phyloP scores from a whole-genome alignment of 306 rosid genomes.

The Vicia faba region DNA sequence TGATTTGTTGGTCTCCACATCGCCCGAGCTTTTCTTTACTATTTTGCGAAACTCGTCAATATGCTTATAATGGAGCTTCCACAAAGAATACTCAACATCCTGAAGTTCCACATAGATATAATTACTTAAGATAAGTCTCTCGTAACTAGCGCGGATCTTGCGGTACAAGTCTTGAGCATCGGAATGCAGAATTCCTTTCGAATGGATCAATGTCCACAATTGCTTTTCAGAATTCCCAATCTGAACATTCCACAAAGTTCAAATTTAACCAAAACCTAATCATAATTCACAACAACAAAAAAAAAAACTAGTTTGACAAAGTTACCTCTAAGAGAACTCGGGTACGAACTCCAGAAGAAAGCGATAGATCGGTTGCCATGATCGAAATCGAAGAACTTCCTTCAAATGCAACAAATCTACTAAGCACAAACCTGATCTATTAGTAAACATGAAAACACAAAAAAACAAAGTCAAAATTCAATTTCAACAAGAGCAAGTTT shows the following conservation, averaged over 20 bases:
- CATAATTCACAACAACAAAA: slow-evolving; percentile 1
- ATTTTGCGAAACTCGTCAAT: slow-evolving; percentile 90
- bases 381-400: slow-evolving; percentile 27
- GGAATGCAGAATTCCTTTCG: slow-evolving; percentile 66
- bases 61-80: slow-evolving; percentile 96
- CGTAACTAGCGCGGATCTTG: slow-evolving; percentile 66
- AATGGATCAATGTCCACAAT: slow-evolving; percentile 68
- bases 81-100: slow-evolving; percentile 88
- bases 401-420: slow-evolving; percentile 35
- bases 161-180: slow-evolving; percentile 68
- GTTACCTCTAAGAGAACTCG: slow-evolving; percentile 62
- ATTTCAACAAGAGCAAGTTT: slow-evolving; percentile 20
- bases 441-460: slow-evolving; percentile 24
- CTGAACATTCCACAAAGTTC: slow-evolving; percentile 49
- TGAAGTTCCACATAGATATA: slow-evolving; percentile 62
- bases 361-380: slow-evolving; percentile 48
- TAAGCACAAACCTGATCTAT: slow-evolving; percentile 35
- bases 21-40: slow-evolving; percentile 60
- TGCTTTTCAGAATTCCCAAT: slow-evolving; percentile 67
- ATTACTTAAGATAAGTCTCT: slow-evolving; percentile 57
- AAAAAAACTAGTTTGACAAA: slow-evolving; percentile 38
- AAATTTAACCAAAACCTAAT: slow-evolving; percentile 17
- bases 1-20: slow-evolving; percentile 44
- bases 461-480: not conserved
- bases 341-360: slow-evolving; percentile 37